phyloP scores from a whole-genome alignment of 2,329 filamentous ascomycete species.

The Claviceps humidiphila region DNA sequence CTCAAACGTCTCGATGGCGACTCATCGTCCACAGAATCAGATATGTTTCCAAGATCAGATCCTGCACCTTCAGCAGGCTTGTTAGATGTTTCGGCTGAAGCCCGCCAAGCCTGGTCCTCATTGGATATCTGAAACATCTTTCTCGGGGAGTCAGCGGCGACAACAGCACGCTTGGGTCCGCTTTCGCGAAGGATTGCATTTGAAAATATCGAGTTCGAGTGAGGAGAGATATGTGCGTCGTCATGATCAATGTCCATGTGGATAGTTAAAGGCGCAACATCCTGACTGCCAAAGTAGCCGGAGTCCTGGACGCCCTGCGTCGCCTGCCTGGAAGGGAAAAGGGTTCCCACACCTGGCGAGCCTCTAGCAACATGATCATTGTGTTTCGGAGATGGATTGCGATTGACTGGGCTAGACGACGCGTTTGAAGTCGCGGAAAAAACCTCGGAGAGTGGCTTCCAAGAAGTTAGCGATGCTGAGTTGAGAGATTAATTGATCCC shows the following conservation, averaged over 20 bases:
- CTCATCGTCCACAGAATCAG: slow-evolving; percentile 1
- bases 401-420: slow-evolving; percentile 34
- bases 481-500: slow-evolving; percentile 2
- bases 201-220: slow-evolving; percentile 9
- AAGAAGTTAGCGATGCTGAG: slow-evolving; percentile 13
- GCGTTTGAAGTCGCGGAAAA: slow-evolving; percentile 45
- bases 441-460: slow-evolving; percentile 45
- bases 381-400: slow-evolving; percentile 43
- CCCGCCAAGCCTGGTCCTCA: slow-evolving; percentile 27
- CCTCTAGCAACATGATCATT: slow-evolving; percentile 37
- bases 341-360: slow-evolving; percentile 19
- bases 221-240: slow-evolving; percentile 10
- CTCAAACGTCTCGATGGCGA: slow-evolving; percentile 5
- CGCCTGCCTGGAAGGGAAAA: slow-evolving; percentile 18
- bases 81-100: slow-evolving; percentile 6
- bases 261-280: slow-evolving; percentile 16
- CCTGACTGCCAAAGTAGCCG: slow-evolving; percentile 58
- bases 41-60: background rate
- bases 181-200: slow-evolving; percentile 9
- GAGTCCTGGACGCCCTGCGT: slow-evolving; percentile 37
- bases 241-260: slow-evolving; percentile 12
- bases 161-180: slow-evolving; percentile 14
- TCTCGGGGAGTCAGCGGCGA: slow-evolving; percentile 18
- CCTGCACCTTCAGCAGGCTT: background rate
- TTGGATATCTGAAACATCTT: slow-evolving; percentile 29